Conservation (phyloP, 768 basidiomycete genomes). For the Coprinopsis strossmayeri region DNA sequence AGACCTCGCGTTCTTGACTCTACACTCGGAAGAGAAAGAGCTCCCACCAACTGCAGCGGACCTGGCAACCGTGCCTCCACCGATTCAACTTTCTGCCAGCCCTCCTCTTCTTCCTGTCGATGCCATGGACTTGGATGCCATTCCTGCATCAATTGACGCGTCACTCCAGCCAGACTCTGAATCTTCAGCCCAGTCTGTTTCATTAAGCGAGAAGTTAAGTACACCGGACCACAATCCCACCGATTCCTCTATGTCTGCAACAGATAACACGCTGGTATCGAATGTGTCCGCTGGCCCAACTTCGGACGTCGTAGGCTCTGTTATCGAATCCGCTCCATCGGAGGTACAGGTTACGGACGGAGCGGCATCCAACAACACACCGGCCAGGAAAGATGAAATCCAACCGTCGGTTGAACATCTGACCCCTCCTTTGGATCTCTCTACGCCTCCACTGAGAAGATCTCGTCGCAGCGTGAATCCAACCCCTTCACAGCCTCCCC, state of each 20-base stretch:
- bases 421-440: no score
- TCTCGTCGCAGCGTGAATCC: constrained; percentile 31
- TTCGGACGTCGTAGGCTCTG: not conserved
- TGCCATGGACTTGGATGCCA: constrained; percentile 31
- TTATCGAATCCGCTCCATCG: not conserved
- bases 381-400: no score
- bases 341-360: no score
- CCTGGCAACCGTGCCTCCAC: not conserved
- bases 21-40: no score
- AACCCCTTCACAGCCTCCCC: constrained; percentile 13
- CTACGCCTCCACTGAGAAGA: constrained; percentile 25
- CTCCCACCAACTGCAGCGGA: not conserved
- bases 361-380: no score
- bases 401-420: no score
- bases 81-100: constrained; percentile 6
- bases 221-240: no score
- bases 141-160: constrained; percentile 13
- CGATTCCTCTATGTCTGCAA: constrained; percentile 6
- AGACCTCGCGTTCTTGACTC: not conserved
- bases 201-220: no score
- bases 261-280: no score
- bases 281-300: no score
- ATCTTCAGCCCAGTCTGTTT: no score
- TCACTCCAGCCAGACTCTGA: not conserved
- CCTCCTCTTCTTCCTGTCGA: constrained; percentile 10